Conservation (phyloP, 2,329 filamentous ascomycete genomes). For the Apiospora marii region DNA sequence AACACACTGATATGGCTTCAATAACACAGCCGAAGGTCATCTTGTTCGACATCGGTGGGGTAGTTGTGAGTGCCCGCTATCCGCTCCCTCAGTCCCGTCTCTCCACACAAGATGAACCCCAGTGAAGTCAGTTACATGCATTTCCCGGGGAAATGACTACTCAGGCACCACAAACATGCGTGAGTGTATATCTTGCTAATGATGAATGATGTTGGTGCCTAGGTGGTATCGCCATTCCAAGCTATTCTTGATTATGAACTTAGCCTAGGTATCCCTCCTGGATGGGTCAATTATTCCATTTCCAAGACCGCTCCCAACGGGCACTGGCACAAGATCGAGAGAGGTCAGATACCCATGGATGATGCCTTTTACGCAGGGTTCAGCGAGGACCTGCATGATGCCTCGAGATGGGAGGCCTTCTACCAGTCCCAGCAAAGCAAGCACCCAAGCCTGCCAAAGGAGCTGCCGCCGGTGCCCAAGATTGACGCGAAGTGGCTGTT, state of each 20-base stretch:
- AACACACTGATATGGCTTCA: constrained; percentile 46
- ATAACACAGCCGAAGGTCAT: constrained; percentile 72
- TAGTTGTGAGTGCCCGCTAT: constrained; percentile 76
- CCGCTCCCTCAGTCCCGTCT: constrained; percentile 12
- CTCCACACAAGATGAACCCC: neutral
- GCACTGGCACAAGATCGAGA: constrained; percentile 88
- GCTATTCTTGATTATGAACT: constrained; percentile 91
- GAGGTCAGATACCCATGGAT: constrained; percentile 81
- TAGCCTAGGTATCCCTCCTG: constrained; percentile 76
- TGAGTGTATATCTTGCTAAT: neutral
- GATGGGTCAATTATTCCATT: constrained; percentile 93
- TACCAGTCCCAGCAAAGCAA: constrained; percentile 54
- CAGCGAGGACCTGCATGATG: constrained; percentile 73
- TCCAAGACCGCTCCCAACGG: constrained; percentile 79
- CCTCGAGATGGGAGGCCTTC: constrained; percentile 74
- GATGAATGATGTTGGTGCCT: constrained; percentile 31
- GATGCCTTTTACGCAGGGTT: constrained; percentile 79
- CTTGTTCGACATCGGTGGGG: constrained; percentile 95
- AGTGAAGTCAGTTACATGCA: neutral
- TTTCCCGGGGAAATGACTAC: neutral
- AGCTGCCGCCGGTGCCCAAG: constrained; percentile 69
- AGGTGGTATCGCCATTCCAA: constrained; percentile 93
- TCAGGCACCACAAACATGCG: neutral
- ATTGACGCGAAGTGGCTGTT: constrained; percentile 84
- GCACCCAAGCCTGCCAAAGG: constrained; percentile 47